Conservation (phyloP, 257 asterid genomes). For the Solanum chmielewskii region DNA sequence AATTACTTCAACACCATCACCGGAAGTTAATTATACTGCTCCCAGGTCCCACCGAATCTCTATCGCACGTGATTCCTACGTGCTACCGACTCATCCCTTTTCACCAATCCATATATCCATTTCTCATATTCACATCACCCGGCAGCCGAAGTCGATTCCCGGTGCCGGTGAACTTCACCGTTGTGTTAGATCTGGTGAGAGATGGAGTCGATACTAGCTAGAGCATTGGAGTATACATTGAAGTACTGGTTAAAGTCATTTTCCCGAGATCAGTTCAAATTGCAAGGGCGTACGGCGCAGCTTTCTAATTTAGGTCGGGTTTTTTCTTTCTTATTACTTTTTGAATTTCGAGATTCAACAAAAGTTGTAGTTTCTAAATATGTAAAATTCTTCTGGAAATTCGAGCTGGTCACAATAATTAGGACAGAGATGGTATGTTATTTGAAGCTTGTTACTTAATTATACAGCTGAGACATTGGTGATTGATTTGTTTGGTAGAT, state of each 20-base stretch:
- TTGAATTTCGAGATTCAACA: not conserved
- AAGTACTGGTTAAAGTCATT: conserved; percentile 96
- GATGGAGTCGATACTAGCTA: conserved; percentile 91
- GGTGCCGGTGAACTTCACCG: not conserved
- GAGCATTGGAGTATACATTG: conserved; percentile 88
- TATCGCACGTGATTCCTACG: conserved; percentile 46
- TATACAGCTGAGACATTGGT: not conserved
- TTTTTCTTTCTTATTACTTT: not conserved
- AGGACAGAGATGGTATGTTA: not conserved
- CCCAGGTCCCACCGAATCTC: conserved; percentile 17
- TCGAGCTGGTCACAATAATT: not conserved
- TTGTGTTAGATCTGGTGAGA: not conserved
- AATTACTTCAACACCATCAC: conserved; percentile 6
- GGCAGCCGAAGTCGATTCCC: not conserved
- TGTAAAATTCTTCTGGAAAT: not conserved
- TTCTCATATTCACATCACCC: not conserved
- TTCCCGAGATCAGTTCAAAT: conserved; percentile 90
- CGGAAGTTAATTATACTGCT: conserved; percentile 14
- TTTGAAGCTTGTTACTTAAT: not conserved
- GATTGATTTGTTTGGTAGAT: conserved; percentile 24
- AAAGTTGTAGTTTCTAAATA: not conserved
- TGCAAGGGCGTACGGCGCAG: conserved; percentile 83
- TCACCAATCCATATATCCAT: conserved; percentile 6
- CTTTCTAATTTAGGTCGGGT: conserved; percentile 75
- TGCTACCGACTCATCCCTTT: conserved; percentile 15